Evolutionary conservation across 352 stramenopile species (phyloP).

Genomic region (Pythium periplocum): DNA sequence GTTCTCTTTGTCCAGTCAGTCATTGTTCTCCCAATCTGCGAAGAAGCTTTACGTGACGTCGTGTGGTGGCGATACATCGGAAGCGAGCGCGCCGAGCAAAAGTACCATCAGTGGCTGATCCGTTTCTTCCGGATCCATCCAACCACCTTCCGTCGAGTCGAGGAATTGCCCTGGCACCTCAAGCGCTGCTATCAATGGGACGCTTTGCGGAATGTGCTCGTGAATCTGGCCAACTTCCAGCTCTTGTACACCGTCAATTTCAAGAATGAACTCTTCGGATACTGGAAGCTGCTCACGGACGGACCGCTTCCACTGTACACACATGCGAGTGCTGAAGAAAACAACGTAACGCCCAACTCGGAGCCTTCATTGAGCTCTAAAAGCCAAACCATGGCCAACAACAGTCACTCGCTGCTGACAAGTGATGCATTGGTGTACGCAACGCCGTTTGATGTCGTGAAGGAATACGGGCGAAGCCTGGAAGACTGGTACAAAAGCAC

Average conservation of each 20-base stretch:
- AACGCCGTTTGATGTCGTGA: slow-evolving; percentile 89
- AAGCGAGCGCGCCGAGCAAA: slow-evolving; percentile 56
- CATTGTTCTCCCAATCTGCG: slow-evolving; percentile 85
- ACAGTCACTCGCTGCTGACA: slow-evolving; percentile 1
- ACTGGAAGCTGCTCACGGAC: slow-evolving; percentile 86
- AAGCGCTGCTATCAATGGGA: slow-evolving; percentile 87
- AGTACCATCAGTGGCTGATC: slow-evolving; percentile 82
- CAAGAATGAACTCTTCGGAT: slow-evolving; percentile 88
- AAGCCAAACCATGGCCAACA: background rate
- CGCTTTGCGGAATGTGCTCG: slow-evolving; percentile 79
- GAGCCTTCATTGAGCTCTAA: background rate
- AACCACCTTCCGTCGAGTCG: slow-evolving; percentile 72
- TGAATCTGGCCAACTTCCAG: slow-evolving; percentile 90
- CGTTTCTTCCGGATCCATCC: slow-evolving; percentile 79
- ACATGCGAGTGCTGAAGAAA: slow-evolving; percentile 10
- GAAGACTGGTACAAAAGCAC: slow-evolving; percentile 81
- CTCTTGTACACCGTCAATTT: slow-evolving; percentile 88
- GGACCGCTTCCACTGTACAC: slow-evolving; percentile 57
- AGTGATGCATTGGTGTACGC: slow-evolving; percentile 39
- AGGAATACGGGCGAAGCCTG: slow-evolving; percentile 86
- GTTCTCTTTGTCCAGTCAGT: slow-evolving; percentile 81
- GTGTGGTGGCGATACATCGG: slow-evolving; percentile 86
- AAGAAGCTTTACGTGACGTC: slow-evolving; percentile 82
- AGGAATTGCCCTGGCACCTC: slow-evolving; percentile 92
- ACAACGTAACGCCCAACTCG: slow-evolving; percentile 1